phyloP scores from a whole-genome alignment of 2,329 filamentous ascomycete species.

The Gnomoniopsis smithogilvyi region DNA sequence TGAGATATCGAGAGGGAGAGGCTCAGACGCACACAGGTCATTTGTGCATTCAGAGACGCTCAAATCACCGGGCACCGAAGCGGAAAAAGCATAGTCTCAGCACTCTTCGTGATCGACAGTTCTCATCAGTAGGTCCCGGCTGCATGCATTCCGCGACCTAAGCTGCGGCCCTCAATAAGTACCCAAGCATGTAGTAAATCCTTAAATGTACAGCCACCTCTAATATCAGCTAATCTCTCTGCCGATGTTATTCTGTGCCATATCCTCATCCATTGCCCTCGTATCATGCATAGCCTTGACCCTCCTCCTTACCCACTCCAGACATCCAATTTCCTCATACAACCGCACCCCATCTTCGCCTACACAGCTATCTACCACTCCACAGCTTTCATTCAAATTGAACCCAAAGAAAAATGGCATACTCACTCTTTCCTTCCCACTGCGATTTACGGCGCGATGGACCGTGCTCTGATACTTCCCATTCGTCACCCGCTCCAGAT shows the following conservation, averaged over 20 bases:
- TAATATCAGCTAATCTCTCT: not conserved
- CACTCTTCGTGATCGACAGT: not conserved
- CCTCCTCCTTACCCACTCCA: conserved; percentile 35
- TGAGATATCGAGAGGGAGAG: not conserved
- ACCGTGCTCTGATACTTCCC: conserved; percentile 45
- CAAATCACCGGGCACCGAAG: not conserved
- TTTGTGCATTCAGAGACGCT: not conserved
- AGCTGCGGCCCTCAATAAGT: not conserved
- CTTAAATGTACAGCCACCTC: too few species aligned
- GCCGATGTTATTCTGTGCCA: not conserved
- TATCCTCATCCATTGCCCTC: not conserved
- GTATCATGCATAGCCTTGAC: conserved; percentile 31
- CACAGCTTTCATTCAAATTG: conserved; percentile 37
- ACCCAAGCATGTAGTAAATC: not conserved
- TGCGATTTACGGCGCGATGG: conserved; percentile 43
- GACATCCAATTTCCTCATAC: conserved; percentile 37
- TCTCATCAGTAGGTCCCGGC: not conserved
- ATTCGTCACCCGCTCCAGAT: conserved; percentile 49
- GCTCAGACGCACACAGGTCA: not conserved
- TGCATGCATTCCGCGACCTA: not conserved
- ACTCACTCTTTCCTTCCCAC: conserved; percentile 36
- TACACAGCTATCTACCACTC: conserved; percentile 35
- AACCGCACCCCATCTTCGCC: conserved; percentile 29
- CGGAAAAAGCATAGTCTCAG: not conserved
- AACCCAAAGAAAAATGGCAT: conserved; percentile 47